phyloP scores from a whole-genome alignment of 1,284 basidiomycete species.

The Wolfiporia cocos region DNA sequence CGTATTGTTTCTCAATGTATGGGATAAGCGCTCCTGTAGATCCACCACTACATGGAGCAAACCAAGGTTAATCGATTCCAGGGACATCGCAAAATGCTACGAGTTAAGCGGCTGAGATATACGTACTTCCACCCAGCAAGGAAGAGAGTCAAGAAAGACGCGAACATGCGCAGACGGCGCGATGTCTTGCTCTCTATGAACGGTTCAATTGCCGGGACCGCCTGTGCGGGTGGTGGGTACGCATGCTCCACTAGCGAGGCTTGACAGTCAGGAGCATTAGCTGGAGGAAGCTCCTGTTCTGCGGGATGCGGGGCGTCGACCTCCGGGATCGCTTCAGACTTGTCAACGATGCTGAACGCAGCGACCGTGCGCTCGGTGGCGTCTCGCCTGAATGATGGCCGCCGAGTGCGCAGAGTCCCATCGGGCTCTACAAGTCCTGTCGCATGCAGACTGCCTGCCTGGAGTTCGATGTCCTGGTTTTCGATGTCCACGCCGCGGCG shows the following conservation, averaged over 20 bases:
- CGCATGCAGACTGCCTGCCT: too few relatives aligned
- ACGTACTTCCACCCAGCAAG: constrained; percentile 27
- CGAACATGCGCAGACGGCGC: constrained; percentile 17
- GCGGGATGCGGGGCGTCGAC: neutral
- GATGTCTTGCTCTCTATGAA: constrained; percentile 21
- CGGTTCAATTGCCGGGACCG: neutral
- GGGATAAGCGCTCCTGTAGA: constrained; percentile 26
- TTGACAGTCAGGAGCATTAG: neutral
- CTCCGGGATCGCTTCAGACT: neutral
- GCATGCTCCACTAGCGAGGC: neutral
- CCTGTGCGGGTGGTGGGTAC: neutral
- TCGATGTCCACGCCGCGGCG: too few relatives aligned
- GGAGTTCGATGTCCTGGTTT: too few relatives aligned
- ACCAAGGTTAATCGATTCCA: too few relatives aligned
- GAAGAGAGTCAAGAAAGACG: constrained; percentile 20
- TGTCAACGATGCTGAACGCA: neutral
- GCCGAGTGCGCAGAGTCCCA: too few relatives aligned
- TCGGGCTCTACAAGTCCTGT: too few relatives aligned
- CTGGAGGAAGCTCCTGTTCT: neutral
- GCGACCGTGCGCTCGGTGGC: constrained; percentile 1
- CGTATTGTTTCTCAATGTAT: constrained; percentile 22
- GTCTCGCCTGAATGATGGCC: constrained; percentile 2
- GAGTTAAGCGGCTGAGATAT: too few relatives aligned
- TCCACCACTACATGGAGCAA: too few relatives aligned
- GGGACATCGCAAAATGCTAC: too few relatives aligned